phyloP scores from a whole-genome alignment of 2,329 filamentous ascomycete genomes.

The Blastomyces silverae region DNA sequence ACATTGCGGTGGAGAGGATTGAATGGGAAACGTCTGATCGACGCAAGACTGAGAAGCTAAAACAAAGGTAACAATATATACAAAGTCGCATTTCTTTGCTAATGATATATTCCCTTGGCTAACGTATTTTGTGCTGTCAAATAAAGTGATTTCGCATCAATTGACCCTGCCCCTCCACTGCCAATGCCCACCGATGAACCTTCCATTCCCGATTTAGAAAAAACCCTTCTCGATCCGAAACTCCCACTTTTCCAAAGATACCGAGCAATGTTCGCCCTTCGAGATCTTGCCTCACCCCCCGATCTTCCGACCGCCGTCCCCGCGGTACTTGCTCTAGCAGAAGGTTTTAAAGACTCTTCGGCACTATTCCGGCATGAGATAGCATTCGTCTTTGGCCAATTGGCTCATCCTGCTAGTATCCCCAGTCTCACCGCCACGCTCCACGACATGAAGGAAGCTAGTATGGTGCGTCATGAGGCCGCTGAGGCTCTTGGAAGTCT shows the following conservation, averaged over 20 bases:
- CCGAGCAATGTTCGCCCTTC: conserved; percentile 94
- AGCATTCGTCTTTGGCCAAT: conserved; percentile 94
- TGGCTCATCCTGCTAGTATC: conserved; percentile 94
- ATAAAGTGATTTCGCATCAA: conserved; percentile 81
- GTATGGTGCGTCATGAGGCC: conserved; percentile 97
- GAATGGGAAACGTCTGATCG: conserved; percentile 80
- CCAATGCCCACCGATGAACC: conserved; percentile 56
- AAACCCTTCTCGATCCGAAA: conserved; percentile 68
- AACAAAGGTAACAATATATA: conserved; percentile 59
- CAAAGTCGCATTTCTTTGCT: not conserved
- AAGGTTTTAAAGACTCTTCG: conserved; percentile 76
- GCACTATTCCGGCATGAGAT: conserved; percentile 96
- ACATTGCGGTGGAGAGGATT: conserved; percentile 90
- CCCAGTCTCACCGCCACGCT: conserved; percentile 75
- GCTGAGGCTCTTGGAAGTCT: conserved; percentile 92
- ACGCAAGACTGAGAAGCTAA: conserved; percentile 67
- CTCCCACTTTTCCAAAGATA: conserved; percentile 86
- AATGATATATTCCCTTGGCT: conserved; percentile 3
- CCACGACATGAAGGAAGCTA: conserved; percentile 71
- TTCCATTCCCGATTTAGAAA: conserved; percentile 67
- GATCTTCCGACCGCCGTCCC: conserved; percentile 81
- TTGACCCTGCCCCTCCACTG: conserved; percentile 89
- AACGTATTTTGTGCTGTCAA: conserved; percentile 17
- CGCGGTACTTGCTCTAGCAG: conserved; percentile 78
- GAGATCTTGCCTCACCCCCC: conserved; percentile 88